Percentiles rank a stretch among this genome's conserved stretches.
These are phyloP conservation scores for Suaeda aralocaspica DNA, from an alignment of 148 eudicot genomes.

Conservation along the genomic window DNA sequence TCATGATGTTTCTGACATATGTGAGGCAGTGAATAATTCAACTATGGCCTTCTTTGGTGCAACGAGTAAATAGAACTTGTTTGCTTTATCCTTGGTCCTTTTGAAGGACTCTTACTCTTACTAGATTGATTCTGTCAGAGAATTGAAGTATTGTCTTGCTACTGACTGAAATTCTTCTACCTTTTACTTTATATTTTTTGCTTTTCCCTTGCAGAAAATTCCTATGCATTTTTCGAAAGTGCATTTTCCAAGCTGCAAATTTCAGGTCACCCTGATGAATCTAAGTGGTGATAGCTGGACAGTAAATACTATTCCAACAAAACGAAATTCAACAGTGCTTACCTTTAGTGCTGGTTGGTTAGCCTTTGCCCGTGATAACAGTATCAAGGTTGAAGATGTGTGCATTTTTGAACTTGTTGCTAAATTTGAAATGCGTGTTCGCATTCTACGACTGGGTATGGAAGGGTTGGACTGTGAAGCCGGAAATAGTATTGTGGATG, in stretches of 20 bases:
- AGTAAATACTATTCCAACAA: slow-evolving; percentile 65
- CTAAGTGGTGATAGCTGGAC: slow-evolving; percentile 69
- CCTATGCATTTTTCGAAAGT: slow-evolving; percentile 61
- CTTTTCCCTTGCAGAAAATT: slow-evolving; percentile 47
- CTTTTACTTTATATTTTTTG: no score
- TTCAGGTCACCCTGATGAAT: slow-evolving; percentile 62
- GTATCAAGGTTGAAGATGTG: slow-evolving; percentile 69
- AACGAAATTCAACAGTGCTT: slow-evolving; percentile 42
- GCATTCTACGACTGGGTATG: slow-evolving; percentile 56
- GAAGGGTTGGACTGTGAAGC: slow-evolving; percentile 49
- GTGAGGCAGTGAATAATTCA: neutral
- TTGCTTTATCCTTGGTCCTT: neutral
- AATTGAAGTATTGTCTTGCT: no score
- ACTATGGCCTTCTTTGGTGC: neutral
- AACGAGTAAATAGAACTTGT: neutral
- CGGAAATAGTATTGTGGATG: slow-evolving; percentile 26
- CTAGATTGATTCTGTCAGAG: no score
- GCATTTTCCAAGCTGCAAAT: slow-evolving; percentile 60
- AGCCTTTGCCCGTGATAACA: slow-evolving; percentile 79
- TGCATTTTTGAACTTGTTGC: slow-evolving; percentile 90
- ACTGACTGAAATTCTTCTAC: no score
- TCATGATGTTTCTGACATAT: neutral
- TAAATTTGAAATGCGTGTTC: slow-evolving; percentile 75
- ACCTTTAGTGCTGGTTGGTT: slow-evolving; percentile 88
- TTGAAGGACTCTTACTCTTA: neutral